Evolutionary conservation across 257 asterid species (phyloP).

Genomic region (Gentiana macrophylla): DNA sequence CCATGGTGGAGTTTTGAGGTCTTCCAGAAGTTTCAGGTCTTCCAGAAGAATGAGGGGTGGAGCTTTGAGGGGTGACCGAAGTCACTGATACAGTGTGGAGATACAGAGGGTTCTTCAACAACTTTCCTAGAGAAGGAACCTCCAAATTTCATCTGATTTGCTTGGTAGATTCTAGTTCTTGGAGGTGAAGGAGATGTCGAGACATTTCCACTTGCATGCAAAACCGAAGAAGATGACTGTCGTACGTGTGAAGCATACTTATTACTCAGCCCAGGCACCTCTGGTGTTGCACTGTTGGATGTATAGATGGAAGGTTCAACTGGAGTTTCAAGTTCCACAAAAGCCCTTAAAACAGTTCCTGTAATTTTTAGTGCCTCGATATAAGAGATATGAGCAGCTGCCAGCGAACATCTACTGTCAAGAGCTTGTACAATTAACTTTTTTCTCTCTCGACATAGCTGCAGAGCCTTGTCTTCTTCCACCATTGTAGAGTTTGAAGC

Average conservation of each 20-base stretch:
- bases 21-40: conserved; percentile 28
- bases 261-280: conserved; percentile 32
- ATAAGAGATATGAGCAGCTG: conserved; percentile 74
- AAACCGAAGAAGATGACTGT: conserved; percentile 39
- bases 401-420: conserved; percentile 81
- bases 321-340: conserved; percentile 60
- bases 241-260: conserved; percentile 54
- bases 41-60: conserved; percentile 46
- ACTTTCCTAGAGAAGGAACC: conserved; percentile 58
- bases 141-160: conserved; percentile 67
- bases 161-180: conserved; percentile 26
- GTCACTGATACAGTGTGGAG: conserved; percentile 46
- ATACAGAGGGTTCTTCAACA: conserved; percentile 58
- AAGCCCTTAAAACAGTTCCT: conserved; percentile 60
- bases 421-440: conserved; percentile 91
- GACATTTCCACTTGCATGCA: conserved; percentile 35
- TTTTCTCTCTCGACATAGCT: conserved; percentile 87
- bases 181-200: conserved; percentile 60
- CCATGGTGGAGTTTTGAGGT: conserved; percentile 64
- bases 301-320: conserved; percentile 36
- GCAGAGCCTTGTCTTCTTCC: conserved; percentile 87
- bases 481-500: conserved; percentile 64
- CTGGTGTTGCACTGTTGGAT: conserved; percentile 38
- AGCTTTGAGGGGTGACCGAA: conserved; percentile 51
- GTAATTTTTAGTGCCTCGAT: conserved; percentile 51